These are phyloP conservation scores for Rhizophagus sp. DNA, from an alignment of 192 early-diverging fungal genomes.

Conservation along the genomic window DNA sequence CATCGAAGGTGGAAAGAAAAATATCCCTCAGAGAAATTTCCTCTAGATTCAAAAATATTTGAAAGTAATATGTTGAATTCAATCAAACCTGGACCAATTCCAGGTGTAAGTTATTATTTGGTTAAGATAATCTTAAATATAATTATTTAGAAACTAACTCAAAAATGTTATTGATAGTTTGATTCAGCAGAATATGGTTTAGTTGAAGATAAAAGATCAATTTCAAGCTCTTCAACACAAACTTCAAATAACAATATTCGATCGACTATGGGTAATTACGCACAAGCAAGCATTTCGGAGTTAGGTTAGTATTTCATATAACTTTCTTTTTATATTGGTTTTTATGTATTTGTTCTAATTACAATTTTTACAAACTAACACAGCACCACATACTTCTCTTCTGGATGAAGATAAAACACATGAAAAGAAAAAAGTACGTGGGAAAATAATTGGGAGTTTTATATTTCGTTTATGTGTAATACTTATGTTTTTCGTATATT, in stretches of 20 bases:
- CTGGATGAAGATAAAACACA: background rate
- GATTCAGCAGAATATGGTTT: slow-evolving; percentile 6
- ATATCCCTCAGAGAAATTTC: slow-evolving; percentile 12
- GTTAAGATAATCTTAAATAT: background rate
- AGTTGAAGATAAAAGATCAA: background rate
- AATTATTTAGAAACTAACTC: background rate
- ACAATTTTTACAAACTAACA: background rate
- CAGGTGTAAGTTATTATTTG: slow-evolving; percentile 2
- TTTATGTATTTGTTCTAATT: background rate
- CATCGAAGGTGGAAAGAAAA: slow-evolving; percentile 1
- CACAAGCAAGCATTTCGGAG: background rate
- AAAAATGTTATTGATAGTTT: slow-evolving; percentile 5
- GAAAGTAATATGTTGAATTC: slow-evolving; percentile 16
- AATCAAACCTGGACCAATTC: background rate
- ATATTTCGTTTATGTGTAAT: background rate
- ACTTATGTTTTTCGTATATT: background rate
- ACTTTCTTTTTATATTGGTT: too few species aligned
- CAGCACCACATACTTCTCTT: background rate
- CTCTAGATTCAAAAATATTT: slow-evolving; percentile 1
- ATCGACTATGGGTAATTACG: background rate
- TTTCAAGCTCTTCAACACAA: background rate
- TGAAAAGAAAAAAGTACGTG: slow-evolving; percentile 11
- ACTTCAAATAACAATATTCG: background rate
- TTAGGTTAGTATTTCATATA: background rate
- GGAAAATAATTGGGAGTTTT: background rate